Evolutionary conservation across 768 basidiomycete genomes (phyloP).

Genomic region (Pulveroboletus sp.): DNA sequence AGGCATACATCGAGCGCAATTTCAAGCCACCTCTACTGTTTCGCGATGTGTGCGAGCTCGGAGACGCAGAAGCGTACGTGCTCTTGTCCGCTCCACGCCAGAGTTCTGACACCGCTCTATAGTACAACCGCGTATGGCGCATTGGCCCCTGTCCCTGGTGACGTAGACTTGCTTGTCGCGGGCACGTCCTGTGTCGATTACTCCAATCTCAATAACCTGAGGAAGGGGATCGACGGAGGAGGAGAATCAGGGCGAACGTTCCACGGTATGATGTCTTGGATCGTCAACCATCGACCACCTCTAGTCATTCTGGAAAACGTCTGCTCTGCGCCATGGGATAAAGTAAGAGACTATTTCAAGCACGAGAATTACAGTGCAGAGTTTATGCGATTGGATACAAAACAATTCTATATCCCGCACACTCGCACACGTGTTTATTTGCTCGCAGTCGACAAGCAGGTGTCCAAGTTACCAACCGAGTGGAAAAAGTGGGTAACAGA

Average conservation of each 20-base stretch:
- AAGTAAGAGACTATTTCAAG: constrained; percentile 72
- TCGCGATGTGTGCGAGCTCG: constrained; percentile 90
- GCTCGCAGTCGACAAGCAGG: constrained; percentile 65
- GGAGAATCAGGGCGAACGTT: constrained; percentile 95
- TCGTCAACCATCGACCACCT: constrained; percentile 78
- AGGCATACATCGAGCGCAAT: constrained; percentile 95
- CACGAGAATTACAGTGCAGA: constrained; percentile 71
- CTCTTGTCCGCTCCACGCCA: neutral
- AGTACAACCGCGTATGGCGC: constrained; percentile 94
- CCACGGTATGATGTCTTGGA: constrained; percentile 92
- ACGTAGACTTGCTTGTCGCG: constrained; percentile 86
- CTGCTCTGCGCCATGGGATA: constrained; percentile 81
- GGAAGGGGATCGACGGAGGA: constrained; percentile 82
- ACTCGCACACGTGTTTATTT: constrained; percentile 90
- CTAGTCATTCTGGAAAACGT: constrained; percentile 96
- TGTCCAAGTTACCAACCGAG: constrained; percentile 53
- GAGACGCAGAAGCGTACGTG: constrained; percentile 69
- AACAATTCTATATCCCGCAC: constrained; percentile 90
- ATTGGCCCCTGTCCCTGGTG: constrained; percentile 77
- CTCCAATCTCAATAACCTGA: constrained; percentile 90
- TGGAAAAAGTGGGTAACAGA: constrained; percentile 62
- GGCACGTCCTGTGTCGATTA: constrained; percentile 98
- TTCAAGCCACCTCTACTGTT: constrained; percentile 90
- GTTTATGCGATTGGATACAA: constrained; percentile 71
- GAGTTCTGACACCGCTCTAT: constrained; percentile 4